These are phyloP conservation scores for Oryza punctata DNA, from an alignment of 176 grass and related monocot genomes.

Conservation along the genomic window DNA sequence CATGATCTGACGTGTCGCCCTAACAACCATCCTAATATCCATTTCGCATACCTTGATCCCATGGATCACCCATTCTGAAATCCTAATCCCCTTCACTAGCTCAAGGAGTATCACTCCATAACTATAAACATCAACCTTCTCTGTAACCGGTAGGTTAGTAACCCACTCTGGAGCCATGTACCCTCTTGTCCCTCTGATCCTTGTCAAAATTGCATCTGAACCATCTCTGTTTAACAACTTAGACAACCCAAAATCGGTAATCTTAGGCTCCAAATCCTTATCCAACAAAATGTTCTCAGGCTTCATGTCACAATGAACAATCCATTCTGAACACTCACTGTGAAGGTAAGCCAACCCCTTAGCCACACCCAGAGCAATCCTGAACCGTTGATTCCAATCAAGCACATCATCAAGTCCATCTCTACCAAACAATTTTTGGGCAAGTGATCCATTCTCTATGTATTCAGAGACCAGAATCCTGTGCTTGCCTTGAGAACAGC, in stretches of 20 bases:
- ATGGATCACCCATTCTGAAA: neutral
- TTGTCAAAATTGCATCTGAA: slow-evolving; percentile 5
- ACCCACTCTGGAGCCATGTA: slow-evolving; percentile 61
- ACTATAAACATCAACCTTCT: slow-evolving; percentile 46
- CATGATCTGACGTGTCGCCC: neutral
- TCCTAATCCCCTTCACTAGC: slow-evolving; percentile 31
- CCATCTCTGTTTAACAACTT: slow-evolving; percentile 43
- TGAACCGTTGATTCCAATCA: slow-evolving; percentile 42
- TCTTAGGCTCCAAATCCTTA: slow-evolving; percentile 45
- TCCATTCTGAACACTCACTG: slow-evolving; percentile 51
- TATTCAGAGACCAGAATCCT: slow-evolving; percentile 52
- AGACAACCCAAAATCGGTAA: slow-evolving; percentile 47
- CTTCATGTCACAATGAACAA: slow-evolving; percentile 53
- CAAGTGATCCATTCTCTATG: slow-evolving; percentile 46
- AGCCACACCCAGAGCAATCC: slow-evolving; percentile 48
- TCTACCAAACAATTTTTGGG: slow-evolving; percentile 32
- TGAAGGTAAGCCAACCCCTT: slow-evolving; percentile 61
- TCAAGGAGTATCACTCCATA: slow-evolving; percentile 51
- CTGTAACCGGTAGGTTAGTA: slow-evolving; percentile 38
- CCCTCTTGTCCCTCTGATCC: slow-evolving; percentile 35
- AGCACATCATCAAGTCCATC: neutral
- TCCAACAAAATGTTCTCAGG: slow-evolving; percentile 53
- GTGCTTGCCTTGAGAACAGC: slow-evolving; percentile 48
- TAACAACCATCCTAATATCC: neutral
- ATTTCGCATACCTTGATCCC: neutral